Conservation (phyloP, 768 basidiomycete species). For the Pulveroboletus sp. region DNA sequence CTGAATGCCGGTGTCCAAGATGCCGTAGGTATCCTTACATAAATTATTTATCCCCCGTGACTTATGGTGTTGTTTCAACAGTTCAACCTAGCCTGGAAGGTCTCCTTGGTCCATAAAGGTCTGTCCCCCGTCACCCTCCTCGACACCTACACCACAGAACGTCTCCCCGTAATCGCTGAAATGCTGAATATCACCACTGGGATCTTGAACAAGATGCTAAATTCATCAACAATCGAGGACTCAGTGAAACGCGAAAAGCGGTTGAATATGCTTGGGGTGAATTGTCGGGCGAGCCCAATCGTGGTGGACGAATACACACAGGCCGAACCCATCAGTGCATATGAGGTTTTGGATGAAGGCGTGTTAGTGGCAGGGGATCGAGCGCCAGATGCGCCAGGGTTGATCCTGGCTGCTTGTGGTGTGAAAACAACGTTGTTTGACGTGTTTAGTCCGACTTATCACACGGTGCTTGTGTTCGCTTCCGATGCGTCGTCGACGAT, state of each 20-base stretch:
- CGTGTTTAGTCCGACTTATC: conserved; percentile 1
- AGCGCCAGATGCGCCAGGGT: conserved; percentile 12
- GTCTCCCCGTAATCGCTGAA: conserved; percentile 43
- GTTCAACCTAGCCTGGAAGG: conserved; percentile 46
- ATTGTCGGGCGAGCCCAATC: conserved; percentile 51
- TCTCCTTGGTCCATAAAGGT: conserved; percentile 39
- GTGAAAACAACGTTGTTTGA: conserved; percentile 6
- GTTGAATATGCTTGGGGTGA: conserved; percentile 46
- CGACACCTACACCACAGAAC: conserved; percentile 40
- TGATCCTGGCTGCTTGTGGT: not conserved
- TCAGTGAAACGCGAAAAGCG: conserved; percentile 4
- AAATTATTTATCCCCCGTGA: no score
- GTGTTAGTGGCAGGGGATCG: conserved; percentile 11
- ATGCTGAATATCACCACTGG: conserved; percentile 42
- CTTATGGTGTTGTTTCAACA: conserved; percentile 9
- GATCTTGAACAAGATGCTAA: conserved; percentile 7
- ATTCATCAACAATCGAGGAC: not conserved
- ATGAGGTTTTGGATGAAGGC: conserved; percentile 5
- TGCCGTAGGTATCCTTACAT: conserved; percentile 28
- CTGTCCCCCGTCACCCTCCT: conserved; percentile 36
- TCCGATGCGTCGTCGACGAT: not conserved
- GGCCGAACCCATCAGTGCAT: conserved; percentile 2
- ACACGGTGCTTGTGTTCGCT: conserved; percentile 30
- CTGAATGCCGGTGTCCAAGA: conserved; percentile 39
- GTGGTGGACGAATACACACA: conserved; percentile 36